Evolutionary conservation across 2,329 filamentous ascomycete genomes (phyloP), one percentile per base, ranked within the genome.

Genomic region (Fonsecaea erecta): DNA sequence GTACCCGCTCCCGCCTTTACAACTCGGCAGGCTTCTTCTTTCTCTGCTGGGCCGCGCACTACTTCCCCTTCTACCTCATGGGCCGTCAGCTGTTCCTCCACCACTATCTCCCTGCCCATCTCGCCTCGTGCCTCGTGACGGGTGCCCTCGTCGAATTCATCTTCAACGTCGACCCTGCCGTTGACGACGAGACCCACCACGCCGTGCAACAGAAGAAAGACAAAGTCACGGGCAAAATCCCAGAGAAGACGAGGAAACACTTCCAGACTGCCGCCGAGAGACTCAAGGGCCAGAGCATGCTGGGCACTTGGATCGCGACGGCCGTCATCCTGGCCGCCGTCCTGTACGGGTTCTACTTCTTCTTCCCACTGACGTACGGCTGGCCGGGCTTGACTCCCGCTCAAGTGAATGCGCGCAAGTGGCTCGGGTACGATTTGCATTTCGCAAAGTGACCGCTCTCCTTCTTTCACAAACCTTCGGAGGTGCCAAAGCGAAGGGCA

Each of bases 1-100:
- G 93, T 71, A 93, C 95, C 32, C 93, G 95, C 70, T 93, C 91
- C 26, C 93, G 93, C 69, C 85, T 99, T 56, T 99, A 99, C 82
- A 98, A 98, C 84, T 97, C 93, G 61, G 98, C 95, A 0, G 95
- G 95, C 26, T 99, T 99, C 86, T 96, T 99, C 83, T 98, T 97
- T 87, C 86, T 99, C 63, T 92, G 93, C 62, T 99, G 95, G 95
- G 93, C 92, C 14, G 94, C 93, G 1, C 95, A 99, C 78, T 99
- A 97, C 83, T 88, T 97, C 78, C 94, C 94, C 59, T 99, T 99
- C 84, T 99, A 88, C 82, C 87, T 97, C 69, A 99, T 99, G 94
- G 94, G 94, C 63, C 93, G 94, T 73, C 94, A 99, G 78, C 88
- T 97, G 70, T 99, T 99, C 88, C 80, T 99, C 72, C 95, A 99